Evolutionary conservation across 495 filamentous ascomycete species (phyloP), one percentile per base, ranked within the genome.

Genomic region (Penicillium nucicola): DNA sequence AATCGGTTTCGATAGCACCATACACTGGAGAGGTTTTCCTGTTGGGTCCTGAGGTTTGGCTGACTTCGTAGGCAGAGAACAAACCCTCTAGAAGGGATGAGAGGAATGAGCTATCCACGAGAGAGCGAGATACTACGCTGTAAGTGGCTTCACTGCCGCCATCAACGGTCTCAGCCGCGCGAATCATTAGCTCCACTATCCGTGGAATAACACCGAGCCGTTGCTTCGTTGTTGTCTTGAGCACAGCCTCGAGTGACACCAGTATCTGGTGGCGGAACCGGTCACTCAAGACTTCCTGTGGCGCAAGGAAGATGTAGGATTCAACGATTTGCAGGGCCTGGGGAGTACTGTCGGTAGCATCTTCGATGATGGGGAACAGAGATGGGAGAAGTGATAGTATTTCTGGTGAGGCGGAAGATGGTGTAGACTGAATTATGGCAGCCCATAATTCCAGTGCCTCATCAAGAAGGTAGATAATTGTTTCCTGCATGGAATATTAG

Each of bases 401-500:
- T 4, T 84, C 85, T 1, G 77, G 70, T 3, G 83, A 78, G 11
- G 88, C 74, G 1, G 88, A 85, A 4, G 79, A 65, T 4, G 80
- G 77, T 15, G 85, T 89, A 55, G 93, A 85, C 41, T 73, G 69
- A 19, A 96, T 64, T n/a, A 96, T 79, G 1, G 85, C 76, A 14
- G 79, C 75, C 90, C 90, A 96, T 18, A 98, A 80, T 25, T 96
- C 90, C 11, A 98, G 74, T 0, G 90, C 88, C 58, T 98, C 93
- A 50, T 97, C 93, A 10, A 95, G 78, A 7, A 97, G 84, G 60
- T 95, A 93, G 6, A 95, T 64, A 53, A 88, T 82, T 23, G 85
- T 82, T 25, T 91, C 81, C 79, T 28, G 25, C 82, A 36, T 9
- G n/a, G 2, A 28, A 11, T 11, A 42, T 34, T 42, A 45, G 38